A percentile compares a stretch with the other conserved stretches of the same genome.
Evolutionary conservation across 208 protist species (phyloP).

Genomic region (Angomonas ambiguus): DNA sequence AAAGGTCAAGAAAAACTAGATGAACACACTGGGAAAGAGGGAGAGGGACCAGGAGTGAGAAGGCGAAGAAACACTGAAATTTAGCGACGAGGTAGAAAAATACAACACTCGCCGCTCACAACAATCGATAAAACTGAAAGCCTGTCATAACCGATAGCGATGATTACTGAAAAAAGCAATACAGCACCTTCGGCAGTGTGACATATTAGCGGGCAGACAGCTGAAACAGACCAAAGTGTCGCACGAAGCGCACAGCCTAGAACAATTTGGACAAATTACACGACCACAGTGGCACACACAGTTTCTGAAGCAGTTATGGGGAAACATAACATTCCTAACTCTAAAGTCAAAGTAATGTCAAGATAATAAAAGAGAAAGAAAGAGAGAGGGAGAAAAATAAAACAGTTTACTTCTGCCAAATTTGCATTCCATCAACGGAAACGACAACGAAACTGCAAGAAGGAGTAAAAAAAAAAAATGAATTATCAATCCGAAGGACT

Average conservation of each 20-base stretch:
- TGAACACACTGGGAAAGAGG: background rate
- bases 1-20: conserved; percentile 7
- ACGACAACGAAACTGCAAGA: background rate
- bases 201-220: conserved; percentile 53
- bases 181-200: conserved; percentile 73
- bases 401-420: background rate
- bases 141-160: conserved; percentile 39
- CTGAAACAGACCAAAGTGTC: conserved; percentile 50
- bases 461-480: background rate
- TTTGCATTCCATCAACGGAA: too few relatives aligned
- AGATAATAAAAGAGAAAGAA: background rate
- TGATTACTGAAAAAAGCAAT: conserved; percentile 55
- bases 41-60: conserved; percentile 8
- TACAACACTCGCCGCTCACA: conserved; percentile 17
- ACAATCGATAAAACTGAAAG: conserved; percentile 2
- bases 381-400: background rate
- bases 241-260: conserved; percentile 60
- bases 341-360: too few relatives aligned
- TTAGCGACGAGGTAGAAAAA: background rate
- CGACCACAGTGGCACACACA: conserved; percentile 51
- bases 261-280: conserved; percentile 46
- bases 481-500: background rate
- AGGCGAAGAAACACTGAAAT: conserved; percentile 13
- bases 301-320: conserved; percentile 42
- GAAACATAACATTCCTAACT: conserved; percentile 5